Percentiles rank a stretch among this genome's conserved stretches.
These are phyloP conservation scores for Fraxinus quadrangulata DNA, from an alignment of 257 asterid genomes.

Conservation along the genomic window DNA sequence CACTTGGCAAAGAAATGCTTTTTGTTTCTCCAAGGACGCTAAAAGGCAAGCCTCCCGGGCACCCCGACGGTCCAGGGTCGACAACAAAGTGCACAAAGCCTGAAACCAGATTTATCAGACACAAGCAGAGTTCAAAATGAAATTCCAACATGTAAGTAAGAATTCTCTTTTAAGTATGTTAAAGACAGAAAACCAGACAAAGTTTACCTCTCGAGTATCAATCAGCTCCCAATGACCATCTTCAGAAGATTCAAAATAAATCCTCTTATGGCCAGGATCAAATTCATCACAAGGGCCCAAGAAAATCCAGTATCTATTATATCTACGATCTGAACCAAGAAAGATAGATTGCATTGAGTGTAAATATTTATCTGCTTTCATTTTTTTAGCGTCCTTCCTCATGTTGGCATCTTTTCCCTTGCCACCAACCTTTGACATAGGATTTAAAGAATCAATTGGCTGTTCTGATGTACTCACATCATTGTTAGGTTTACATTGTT, in stretches of 20 bases:
- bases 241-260: slow-evolving; percentile 96
- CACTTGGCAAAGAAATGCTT: slow-evolving; percentile 49
- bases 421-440: slow-evolving; percentile 46
- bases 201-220: slow-evolving; percentile 74
- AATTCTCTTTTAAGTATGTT: neutral
- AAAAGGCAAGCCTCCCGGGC: slow-evolving; percentile 81
- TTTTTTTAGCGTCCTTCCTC: slow-evolving; percentile 39
- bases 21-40: slow-evolving; percentile 65
- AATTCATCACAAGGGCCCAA: slow-evolving; percentile 91
- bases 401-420: slow-evolving; percentile 43
- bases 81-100: slow-evolving; percentile 70
- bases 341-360: slow-evolving; percentile 97
- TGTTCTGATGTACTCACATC: slow-evolving; percentile 48
- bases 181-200: slow-evolving; percentile 22
- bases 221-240: slow-evolving; percentile 98
- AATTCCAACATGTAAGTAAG: neutral
- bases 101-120: slow-evolving; percentile 29
- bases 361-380: slow-evolving; percentile 46
- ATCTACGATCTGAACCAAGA: slow-evolving; percentile 97
- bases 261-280: slow-evolving; percentile 95
- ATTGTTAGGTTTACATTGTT: slow-evolving; percentile 34
- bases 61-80: slow-evolving; percentile 76
- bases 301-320: slow-evolving; percentile 95
- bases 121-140: slow-evolving; percentile 28
- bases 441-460: slow-evolving; percentile 70